Evolutionary conservation across 192 early-diverging fungal species (phyloP).

Genomic region (Coemansia sp.): DNA sequence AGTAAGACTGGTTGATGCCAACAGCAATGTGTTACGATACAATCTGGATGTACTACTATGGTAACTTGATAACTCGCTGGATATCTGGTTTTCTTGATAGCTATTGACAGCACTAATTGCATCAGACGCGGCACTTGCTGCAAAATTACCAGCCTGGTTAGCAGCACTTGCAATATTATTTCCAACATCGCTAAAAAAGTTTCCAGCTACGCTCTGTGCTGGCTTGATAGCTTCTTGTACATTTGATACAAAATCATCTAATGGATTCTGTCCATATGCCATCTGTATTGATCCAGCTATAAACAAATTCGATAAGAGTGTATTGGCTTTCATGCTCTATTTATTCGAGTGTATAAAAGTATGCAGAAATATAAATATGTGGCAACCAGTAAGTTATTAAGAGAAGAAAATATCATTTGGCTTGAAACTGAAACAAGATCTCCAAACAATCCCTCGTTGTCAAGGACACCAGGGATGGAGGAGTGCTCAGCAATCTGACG

Average conservation of each 20-base stretch:
- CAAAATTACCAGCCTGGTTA: constrained; percentile 23
- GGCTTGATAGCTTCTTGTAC: constrained; percentile 6
- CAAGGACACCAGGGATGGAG: neutral
- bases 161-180: constrained; percentile 23
- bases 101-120: constrained; percentile 13
- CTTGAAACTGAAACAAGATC: neutral
- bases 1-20: neutral
- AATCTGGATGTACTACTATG: constrained; percentile 8
- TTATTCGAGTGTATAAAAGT: neutral
- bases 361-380: neutral
- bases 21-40: neutral
- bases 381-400: neutral
- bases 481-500: neutral
- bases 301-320: neutral
- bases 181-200: constrained; percentile 11
- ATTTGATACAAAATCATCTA: constrained; percentile 1
- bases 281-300: neutral
- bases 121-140: constrained; percentile 18
- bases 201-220: constrained; percentile 16
- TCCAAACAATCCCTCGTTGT: neutral
- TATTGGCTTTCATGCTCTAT: constrained; percentile 7
- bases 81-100: constrained; percentile 23
- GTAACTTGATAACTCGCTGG: constrained; percentile 32
- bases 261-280: neutral
- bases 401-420: neutral